Evolutionary conservation across 208 protist species (phyloP).

Genomic region (Leishmania lainsoni): DNA sequence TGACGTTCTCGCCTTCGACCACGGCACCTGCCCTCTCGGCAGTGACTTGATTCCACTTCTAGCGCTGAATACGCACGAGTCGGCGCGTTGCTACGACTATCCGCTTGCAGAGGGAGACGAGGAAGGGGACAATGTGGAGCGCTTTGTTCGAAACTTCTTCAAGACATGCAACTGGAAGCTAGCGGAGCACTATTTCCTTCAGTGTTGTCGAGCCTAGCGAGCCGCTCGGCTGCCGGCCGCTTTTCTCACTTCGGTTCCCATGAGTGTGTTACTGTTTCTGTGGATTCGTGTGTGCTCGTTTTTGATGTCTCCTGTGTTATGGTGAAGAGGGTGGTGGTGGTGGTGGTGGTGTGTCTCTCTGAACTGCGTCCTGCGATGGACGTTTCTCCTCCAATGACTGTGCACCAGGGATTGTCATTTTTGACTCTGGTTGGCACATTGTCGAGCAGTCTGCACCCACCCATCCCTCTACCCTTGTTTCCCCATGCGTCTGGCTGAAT

Average conservation of each 20-base stretch:
- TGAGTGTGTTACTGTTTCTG: neutral
- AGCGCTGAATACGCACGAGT: conserved; percentile 75
- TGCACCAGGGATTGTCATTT: neutral
- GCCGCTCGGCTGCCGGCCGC: neutral
- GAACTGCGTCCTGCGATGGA: neutral
- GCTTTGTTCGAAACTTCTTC: conserved; percentile 85
- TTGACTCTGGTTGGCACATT: neutral
- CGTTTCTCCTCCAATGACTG: neutral
- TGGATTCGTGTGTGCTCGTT: neutral
- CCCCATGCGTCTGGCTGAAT: neutral
- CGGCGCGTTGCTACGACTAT: conserved; percentile 73
- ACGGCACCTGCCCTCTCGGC: conserved; percentile 77
- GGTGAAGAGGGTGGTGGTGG: neutral
- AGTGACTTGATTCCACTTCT: conserved; percentile 79
- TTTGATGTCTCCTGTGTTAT: neutral
- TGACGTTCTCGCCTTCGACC: conserved; percentile 77
- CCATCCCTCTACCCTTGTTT: neutral
- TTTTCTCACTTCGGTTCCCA: conserved; percentile 3
- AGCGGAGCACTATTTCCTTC: conserved; percentile 64
- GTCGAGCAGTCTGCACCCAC: neutral
- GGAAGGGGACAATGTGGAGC: conserved; percentile 38
- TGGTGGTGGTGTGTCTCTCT: neutral
- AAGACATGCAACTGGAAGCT: conserved; percentile 86
- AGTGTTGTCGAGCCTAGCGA: conserved; percentile 21
- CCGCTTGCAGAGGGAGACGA: conserved; percentile 6